Base-by-base conservation (phyloP, 2,329 filamentous ascomycete genomes). In the Talaromyces sp. region DNA sequence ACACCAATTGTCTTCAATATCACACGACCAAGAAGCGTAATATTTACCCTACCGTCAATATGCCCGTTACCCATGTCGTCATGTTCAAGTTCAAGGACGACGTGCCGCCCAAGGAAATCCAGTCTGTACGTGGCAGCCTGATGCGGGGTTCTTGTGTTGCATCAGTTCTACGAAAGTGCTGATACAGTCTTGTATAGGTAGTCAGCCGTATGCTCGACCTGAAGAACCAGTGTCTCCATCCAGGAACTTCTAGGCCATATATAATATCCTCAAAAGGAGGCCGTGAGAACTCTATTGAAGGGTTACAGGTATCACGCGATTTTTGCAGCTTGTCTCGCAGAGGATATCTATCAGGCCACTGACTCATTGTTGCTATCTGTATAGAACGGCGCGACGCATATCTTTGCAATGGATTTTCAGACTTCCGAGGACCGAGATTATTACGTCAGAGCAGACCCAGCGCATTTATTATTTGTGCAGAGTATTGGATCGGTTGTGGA, bases 341-440 rank as follows among this genome's bases (percentile, higher is more conserved):
- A 47, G 7, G 8, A 44, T n/a, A 47, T 25, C 3, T 25, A 9
- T 25, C 19, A 11, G 11, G 9, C 42, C 9, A 47, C 33, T 58
- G 11, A 49, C 39, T 55, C 7, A 64, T 54, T 2, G 15, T 4
- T 22, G 9, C 3, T 25, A 10, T n/a, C 15, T n/a, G 13, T 51
- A 33, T 56, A 85, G 87, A 80, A 82, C 55, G 87, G 83, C 1
- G 83, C 88, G 58, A 87, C 87, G 0, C 89, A 92, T 70, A 86
- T 80, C 0, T 92, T 92, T 64, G 81, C 92, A 1, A 80, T 82
- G 19, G 84, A 90, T 66, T 92, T 92, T 63, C 80, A 82, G 8
- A 87, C 73, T 22, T 77, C 78, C 17, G 82, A 84, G 63, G 88
- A 92, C 69, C 78, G 88, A 56, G 81, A 86, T 63, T 91, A 90